Evolutionary conservation across 768 basidiomycete species (phyloP).

Genomic region (Mycena rebaudengoi): DNA sequence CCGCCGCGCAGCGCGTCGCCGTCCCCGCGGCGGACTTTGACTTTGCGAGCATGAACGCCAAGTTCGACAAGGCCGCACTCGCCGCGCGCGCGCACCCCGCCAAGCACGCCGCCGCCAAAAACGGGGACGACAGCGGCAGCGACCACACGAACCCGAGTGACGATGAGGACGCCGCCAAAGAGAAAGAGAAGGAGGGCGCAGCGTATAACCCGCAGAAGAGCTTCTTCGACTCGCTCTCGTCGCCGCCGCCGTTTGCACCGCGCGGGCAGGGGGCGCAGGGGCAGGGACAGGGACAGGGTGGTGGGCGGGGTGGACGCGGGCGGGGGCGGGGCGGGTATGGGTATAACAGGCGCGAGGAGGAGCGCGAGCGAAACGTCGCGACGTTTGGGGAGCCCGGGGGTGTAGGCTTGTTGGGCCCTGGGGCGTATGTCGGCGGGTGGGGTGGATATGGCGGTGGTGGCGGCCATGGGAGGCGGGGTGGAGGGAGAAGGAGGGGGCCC

Average conservation of each 20-base stretch:
- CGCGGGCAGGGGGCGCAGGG: constrained; percentile 50
- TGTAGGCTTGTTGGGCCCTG: constrained; percentile 79
- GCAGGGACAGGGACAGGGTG: constrained; percentile 39
- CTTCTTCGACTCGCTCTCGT: constrained; percentile 80
- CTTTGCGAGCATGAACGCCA: constrained; percentile 79
- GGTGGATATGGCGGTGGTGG: constrained; percentile 70
- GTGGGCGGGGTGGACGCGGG: constrained; percentile 47
- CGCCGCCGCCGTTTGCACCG: constrained; percentile 37
- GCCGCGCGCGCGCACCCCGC: constrained; percentile 38
- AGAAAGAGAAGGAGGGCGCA: constrained; percentile 43
- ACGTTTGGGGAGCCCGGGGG: constrained; percentile 90
- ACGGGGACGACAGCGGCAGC: not conserved
- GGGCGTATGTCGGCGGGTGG: constrained; percentile 83
- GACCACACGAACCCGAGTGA: constrained; percentile 41
- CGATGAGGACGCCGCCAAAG: constrained; percentile 35
- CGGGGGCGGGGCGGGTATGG: constrained; percentile 61
- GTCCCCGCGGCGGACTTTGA: constrained; percentile 84
- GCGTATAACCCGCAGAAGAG: constrained; percentile 83
- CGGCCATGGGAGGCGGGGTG: constrained; percentile 46
- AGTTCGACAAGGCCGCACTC: constrained; percentile 79
- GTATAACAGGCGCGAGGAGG: constrained; percentile 80
- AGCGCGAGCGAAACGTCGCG: constrained; percentile 83
- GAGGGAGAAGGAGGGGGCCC: constrained; percentile 35
- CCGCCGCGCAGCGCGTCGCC: not conserved
- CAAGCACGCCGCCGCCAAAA: not conserved